Conservation (phyloP, 768 basidiomycete species). For the Lactarius hengduanensis region DNA sequence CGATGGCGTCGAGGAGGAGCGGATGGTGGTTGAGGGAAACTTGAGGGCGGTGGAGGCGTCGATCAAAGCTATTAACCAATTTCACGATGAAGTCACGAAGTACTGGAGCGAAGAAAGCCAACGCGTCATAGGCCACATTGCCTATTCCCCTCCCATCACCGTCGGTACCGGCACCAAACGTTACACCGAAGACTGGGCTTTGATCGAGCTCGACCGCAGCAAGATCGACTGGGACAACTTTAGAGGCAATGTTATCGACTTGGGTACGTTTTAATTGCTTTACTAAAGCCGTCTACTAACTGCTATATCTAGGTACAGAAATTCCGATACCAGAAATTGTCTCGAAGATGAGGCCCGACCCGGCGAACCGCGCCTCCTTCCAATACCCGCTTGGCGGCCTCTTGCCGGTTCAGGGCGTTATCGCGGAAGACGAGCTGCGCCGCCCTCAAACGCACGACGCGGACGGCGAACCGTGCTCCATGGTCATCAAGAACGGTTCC, state of each 20-base stretch:
- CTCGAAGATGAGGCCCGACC: no score
- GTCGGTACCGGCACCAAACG: slow-evolving; percentile 18
- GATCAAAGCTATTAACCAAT: neutral
- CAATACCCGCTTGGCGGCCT: slow-evolving; percentile 31
- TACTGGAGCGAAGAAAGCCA: neutral
- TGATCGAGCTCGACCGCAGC: slow-evolving; percentile 33
- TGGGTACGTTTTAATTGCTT: slow-evolving; percentile 8
- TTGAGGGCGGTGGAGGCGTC: neutral
- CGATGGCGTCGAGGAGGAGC: neutral
- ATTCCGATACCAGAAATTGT: neutral
- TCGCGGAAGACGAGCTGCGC: slow-evolving; percentile 27
- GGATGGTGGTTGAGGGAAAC: neutral
- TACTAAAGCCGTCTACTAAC: slow-evolving; percentile 13
- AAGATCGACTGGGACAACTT: slow-evolving; percentile 31
- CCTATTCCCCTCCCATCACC: slow-evolving; percentile 21
- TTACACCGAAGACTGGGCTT: slow-evolving; percentile 32
- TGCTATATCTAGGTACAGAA: slow-evolving; percentile 13
- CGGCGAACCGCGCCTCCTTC: slow-evolving; percentile 1
- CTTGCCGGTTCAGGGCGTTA: slow-evolving; percentile 26
- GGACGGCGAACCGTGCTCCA: slow-evolving; percentile 17
- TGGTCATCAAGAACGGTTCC: slow-evolving; percentile 32
- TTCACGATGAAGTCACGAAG: neutral
- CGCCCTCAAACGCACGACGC: slow-evolving; percentile 26
- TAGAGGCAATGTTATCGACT: slow-evolving; percentile 8
- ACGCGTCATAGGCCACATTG: slow-evolving; percentile 1